Conservation (phyloP, 106 monocot species). For the Triglochin maritima region DNA sequence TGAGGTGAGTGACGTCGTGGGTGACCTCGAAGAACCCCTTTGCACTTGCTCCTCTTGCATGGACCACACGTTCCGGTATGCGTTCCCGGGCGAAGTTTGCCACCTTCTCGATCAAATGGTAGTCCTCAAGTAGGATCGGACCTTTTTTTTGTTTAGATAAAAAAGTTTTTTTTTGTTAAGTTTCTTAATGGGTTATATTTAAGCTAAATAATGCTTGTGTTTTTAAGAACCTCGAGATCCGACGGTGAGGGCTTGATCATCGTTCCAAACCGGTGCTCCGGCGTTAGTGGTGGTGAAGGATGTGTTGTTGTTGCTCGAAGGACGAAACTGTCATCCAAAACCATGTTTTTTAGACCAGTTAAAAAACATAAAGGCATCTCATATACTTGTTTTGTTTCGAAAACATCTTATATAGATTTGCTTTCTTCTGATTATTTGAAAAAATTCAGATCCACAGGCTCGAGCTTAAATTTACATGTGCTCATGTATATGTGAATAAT, state of each 20-base stretch:
- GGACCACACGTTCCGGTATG: conserved; percentile 74
- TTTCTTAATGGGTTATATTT: too few relatives aligned
- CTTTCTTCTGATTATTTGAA: too few relatives aligned
- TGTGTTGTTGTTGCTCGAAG: conserved; percentile 69
- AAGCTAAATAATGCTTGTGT: too few relatives aligned
- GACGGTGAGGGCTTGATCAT: conserved; percentile 76
- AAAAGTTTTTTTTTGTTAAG: too few relatives aligned
- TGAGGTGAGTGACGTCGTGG: conserved; percentile 65
- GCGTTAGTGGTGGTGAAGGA: conserved; percentile 85
- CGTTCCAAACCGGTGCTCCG: conserved; percentile 97
- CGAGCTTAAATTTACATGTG: too few relatives aligned
- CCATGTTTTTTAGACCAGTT: too few relatives aligned
- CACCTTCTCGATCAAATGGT: conserved; percentile 66
- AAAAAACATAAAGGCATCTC: too few relatives aligned
- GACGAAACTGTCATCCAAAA: conserved; percentile 40
- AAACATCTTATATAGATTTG: too few relatives aligned
- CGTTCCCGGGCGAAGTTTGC: conserved; percentile 70
- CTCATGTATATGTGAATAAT: too few relatives aligned
- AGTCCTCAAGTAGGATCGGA: conserved; percentile 75
- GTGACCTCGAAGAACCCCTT: conserved; percentile 91
- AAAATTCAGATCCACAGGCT: too few relatives aligned
- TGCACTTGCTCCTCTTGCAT: conserved; percentile 79
- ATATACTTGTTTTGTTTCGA: too few relatives aligned
- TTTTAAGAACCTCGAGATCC: conserved; percentile 29
- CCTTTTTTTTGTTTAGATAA: conserved; percentile 15